Percentiles rank a stretch among this genome's conserved stretches.
phyloP scores from a whole-genome alignment of 2,329 filamentous ascomycete species.

The Myriosclerotinia scirpicola region DNA sequence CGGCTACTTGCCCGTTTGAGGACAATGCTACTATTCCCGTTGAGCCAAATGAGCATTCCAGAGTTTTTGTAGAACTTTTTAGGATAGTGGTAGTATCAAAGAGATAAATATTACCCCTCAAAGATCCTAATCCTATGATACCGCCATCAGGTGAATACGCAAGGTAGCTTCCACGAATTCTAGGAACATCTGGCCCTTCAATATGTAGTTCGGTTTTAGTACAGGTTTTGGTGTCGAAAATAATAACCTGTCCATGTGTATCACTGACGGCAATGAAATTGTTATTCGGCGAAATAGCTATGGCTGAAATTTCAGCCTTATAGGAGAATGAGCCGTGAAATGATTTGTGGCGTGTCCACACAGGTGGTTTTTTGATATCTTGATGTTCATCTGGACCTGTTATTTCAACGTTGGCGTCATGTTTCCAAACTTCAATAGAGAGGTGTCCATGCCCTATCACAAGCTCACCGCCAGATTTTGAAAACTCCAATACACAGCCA shows the following conservation, averaged over 20 bases:
- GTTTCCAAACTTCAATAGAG: not conserved
- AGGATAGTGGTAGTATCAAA: not conserved
- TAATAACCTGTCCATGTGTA: not conserved
- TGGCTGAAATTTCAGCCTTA: not conserved
- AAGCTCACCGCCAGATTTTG: not conserved
- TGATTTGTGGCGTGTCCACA: not conserved
- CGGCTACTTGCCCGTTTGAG: not conserved
- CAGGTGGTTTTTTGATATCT: not conserved
- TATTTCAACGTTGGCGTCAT: conserved; percentile 14
- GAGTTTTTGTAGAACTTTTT: not conserved
- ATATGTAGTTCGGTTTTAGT: no score
- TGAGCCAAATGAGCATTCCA: not conserved
- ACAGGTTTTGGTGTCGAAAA: not conserved
- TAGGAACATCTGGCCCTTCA: not conserved
- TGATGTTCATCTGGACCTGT: not conserved
- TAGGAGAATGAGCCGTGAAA: no score
- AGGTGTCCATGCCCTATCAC: not conserved
- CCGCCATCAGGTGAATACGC: not conserved
- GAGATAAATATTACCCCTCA: not conserved
- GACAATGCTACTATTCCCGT: not conserved
- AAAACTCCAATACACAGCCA: not conserved
- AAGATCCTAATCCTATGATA: not conserved
- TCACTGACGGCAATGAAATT: not conserved
- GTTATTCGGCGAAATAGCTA: not conserved
- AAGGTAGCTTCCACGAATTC: not conserved